Conservation (phyloP, 2,329 filamentous ascomycete genomes). For the Trichoderma sp. region DNA sequence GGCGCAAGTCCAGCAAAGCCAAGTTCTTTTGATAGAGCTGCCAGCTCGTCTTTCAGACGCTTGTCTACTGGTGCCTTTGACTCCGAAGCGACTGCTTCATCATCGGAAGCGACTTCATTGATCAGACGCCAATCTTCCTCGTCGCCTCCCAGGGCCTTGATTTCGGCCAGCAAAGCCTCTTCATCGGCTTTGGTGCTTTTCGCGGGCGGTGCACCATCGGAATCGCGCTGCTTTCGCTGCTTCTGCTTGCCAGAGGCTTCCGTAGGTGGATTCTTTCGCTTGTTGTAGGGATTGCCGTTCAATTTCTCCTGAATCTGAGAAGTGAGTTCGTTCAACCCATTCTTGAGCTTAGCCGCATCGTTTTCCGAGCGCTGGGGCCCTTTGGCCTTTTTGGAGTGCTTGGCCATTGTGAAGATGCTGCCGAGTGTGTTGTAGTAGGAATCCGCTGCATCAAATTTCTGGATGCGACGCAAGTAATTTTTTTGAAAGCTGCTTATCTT, state of each 20-base stretch:
- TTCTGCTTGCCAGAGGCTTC: conserved; percentile 37
- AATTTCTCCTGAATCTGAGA: conserved; percentile 59
- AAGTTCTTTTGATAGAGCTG: conserved; percentile 42
- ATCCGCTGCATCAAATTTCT: background rate
- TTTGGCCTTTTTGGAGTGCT: conserved; percentile 43
- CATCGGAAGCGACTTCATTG: conserved; percentile 50
- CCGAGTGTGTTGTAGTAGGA: background rate
- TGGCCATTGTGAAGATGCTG: conserved; percentile 33
- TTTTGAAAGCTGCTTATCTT: conserved; percentile 24
- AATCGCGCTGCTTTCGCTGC: conserved; percentile 42
- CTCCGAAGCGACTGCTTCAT: conserved; percentile 38
- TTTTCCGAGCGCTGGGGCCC: conserved; percentile 30
- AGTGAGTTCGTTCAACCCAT: conserved; percentile 55
- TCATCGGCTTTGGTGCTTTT: conserved; percentile 32
- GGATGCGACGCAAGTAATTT: conserved; percentile 18
- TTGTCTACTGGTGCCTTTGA: conserved; percentile 45
- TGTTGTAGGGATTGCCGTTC: conserved; percentile 45
- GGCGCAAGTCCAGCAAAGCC: conserved; percentile 39
- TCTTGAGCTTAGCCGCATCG: conserved; percentile 46
- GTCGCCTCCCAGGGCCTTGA: conserved; percentile 64
- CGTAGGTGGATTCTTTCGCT: conserved; percentile 47
- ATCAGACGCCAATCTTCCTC: conserved; percentile 65
- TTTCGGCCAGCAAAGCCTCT: conserved; percentile 60
- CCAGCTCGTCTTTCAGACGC: conserved; percentile 39
- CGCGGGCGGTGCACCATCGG: conserved; percentile 30